A percentile compares a stretch with the other conserved stretches of the same genome.
These are phyloP conservation scores for Rhizopogon sp. DNA, from an alignment of 768 basidiomycete species.

Conservation along the genomic window DNA sequence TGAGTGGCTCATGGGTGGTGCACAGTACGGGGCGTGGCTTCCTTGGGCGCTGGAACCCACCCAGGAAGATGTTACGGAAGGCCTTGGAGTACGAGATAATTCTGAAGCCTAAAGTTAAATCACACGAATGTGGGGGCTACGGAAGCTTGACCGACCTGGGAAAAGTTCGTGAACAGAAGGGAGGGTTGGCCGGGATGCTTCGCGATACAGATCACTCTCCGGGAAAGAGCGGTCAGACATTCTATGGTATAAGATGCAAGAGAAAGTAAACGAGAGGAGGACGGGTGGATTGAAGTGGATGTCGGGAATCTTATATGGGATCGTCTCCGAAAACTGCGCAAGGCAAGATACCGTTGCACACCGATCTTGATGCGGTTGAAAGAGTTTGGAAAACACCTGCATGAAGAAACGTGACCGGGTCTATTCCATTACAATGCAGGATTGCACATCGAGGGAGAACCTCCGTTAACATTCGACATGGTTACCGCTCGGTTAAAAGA, in stretches of 20 bases:
- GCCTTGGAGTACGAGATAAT: conserved; percentile 36
- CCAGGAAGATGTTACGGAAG: conserved; percentile 38
- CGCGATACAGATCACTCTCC: conserved; percentile 21
- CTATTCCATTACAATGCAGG: conserved; percentile 18
- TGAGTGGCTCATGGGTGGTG: conserved; percentile 18
- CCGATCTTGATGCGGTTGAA: conserved; percentile 18
- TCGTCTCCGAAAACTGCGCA: neutral
- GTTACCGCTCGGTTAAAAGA: conserved; percentile 25
- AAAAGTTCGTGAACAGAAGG: conserved; percentile 71
- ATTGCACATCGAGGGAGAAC: conserved; percentile 11
- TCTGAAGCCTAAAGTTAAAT: conserved; percentile 24
- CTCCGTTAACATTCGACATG: conserved; percentile 14
- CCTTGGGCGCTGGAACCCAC: conserved; percentile 39
- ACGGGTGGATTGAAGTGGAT: neutral
- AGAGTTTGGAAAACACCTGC: conserved; percentile 11
- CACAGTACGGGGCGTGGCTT: conserved; percentile 17
- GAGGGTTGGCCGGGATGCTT: conserved; percentile 48
- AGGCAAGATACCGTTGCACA: conserved; percentile 15
- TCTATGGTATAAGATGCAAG: conserved; percentile 21
- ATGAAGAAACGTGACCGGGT: conserved; percentile 23
- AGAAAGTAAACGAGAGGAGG: conserved; percentile 9
- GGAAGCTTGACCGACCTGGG: conserved; percentile 37
- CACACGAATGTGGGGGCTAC: neutral
- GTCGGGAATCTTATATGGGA: conserved; percentile 4
- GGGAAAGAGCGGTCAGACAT: conserved; percentile 23